Base-by-base conservation (phyloP, 179 eudicot genomes). In the Pouteria campechiana region DNA sequence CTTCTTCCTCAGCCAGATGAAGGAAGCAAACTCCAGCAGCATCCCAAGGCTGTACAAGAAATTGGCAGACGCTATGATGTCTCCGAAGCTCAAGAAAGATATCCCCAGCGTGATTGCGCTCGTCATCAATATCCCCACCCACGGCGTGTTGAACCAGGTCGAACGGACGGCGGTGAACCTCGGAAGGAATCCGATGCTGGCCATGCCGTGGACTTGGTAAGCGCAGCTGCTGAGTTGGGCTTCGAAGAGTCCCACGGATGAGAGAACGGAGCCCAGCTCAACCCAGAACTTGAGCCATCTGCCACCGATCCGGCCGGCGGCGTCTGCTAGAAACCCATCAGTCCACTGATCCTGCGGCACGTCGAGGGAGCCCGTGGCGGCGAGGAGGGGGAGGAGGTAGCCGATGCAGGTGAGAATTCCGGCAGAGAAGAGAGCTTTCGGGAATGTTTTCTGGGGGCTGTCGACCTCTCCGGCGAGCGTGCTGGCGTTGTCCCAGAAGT, bases 391-490 rank as follows among this genome's bases (percentile, higher is more conserved):
- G 39, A 77, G 46, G 2, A 81, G 48, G 52, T 81, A 81, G 3
- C 73, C 81, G 6, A 81, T 33, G 40, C 85, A 81, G 20, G 85
- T 81, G 31, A 77, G 47, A 10, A 81, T 59, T 41, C 68, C 92
- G 4, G 81, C 75, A 1, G 27, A 44, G 16, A 74, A 52, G 0
- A 81, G 54, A 3, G 74, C 90, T 2, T 27, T 7, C 0, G 90
- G 84, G 38, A 70, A 81, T 0, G 76, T 76, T 30, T 66, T 77
- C 28, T 60, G 55, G 3, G 90, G 90, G 7, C 58, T 54, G 4
- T 77, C 79, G 11, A 81, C 90, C 45, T 81, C 90, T 7, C 90
- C 90, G 0, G 90, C 90, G 41, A 81, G 50, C 7, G 90, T 81
- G 34, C 85, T 77, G 14, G 65, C 76, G 37, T 41, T 74, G 25